Base-by-base conservation (phyloP, 495 filamentous ascomycete genomes). In the Penicillium ochrochloron region DNA sequence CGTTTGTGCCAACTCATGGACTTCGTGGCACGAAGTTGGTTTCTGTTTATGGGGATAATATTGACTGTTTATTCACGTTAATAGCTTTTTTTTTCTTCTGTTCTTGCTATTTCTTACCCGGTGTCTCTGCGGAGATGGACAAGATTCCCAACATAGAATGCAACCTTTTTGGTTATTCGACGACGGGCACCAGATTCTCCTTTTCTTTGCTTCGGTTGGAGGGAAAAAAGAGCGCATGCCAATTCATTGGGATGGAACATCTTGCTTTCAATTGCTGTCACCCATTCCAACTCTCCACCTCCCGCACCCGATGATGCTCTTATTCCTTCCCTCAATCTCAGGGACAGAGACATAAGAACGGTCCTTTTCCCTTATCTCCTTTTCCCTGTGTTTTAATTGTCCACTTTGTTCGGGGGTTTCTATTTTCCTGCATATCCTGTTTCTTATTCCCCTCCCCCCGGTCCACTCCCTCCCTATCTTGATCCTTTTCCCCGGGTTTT, bases 11-110 rank as follows among this genome's bases (percentile, higher is more conserved):
- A 73, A 74, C 72, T 75, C 66, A 78, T 78, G 76, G 73, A 75
- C 73, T 69, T 76, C 64, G 72, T 70, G 73, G 77, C 76, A 73
- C 76, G 56, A 74, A 75, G 70, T 72, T 74, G 69, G 72, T 71
- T 75, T 75, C 60, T 76, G 71, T 77, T 73, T 74, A 75, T 76
- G 77, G 76, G 75, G 76, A 70, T 79, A 79, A 78, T 79, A 78
- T 79, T 78, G 76, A 77, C 75, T 75, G 73, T 76, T 80, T 77
- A 78, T 78, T 79, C 76, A 79, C 76, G 75, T 79, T 81, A 79
- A 79, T 81, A 78, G 75, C 74, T 80, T 80, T 75, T 75, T 72
- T 72, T 62, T 68, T 66, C 65, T 64, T 61, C 66, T 65, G 56
- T 42, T 59, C 59, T 64, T 62, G 65, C 58, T 69, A 70, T 68